Percentiles rank a stretch among this genome's conserved stretches.
These are phyloP conservation scores for Fusarium newnesense DNA, from an alignment of 2,329 filamentous ascomycete species.

Conservation along the genomic window DNA sequence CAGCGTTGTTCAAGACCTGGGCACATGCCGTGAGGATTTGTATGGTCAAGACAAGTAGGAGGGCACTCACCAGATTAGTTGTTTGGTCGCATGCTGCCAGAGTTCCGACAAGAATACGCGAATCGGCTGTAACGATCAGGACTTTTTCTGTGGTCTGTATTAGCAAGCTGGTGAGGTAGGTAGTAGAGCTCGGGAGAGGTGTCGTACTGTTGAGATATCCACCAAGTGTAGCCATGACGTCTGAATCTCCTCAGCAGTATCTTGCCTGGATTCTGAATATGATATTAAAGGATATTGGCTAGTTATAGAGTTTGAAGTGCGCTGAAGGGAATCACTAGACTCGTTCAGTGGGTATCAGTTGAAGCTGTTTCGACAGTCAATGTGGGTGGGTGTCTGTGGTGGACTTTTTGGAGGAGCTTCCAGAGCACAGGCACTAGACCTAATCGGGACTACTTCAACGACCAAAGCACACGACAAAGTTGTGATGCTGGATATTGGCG, in stretches of 20 bases:
- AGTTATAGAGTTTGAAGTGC: background rate
- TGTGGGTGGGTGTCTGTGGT: conserved; percentile 26
- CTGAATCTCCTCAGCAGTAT: background rate
- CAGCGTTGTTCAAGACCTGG: conserved; percentile 80
- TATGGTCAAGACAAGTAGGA: background rate
- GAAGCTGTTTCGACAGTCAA: conserved; percentile 23
- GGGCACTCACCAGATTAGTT: conserved; percentile 79
- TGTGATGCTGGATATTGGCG: background rate
- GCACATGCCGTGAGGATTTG: conserved; percentile 27
- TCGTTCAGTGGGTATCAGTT: background rate
- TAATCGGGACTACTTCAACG: conserved; percentile 16
- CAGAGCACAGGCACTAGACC: conserved; percentile 33
- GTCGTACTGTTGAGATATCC: conserved; percentile 57
- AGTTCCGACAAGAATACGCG: conserved; percentile 84
- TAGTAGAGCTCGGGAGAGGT: conserved; percentile 9
- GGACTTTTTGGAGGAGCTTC: conserved; percentile 43
- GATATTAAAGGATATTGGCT: background rate
- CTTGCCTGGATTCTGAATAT: background rate
- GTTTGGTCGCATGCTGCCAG: conserved; percentile 89
- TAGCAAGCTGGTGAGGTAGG: conserved; percentile 4
- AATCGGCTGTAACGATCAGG: conserved; percentile 90
- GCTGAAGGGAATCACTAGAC: background rate
- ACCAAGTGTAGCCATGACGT: conserved; percentile 56
- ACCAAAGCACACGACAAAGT: background rate
- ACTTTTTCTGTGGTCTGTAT: conserved; percentile 76